Evolutionary conservation across 768 basidiomycete genomes (phyloP), one percentile per base, ranked within the genome.

Genomic region (Tulasnella sp.): DNA sequence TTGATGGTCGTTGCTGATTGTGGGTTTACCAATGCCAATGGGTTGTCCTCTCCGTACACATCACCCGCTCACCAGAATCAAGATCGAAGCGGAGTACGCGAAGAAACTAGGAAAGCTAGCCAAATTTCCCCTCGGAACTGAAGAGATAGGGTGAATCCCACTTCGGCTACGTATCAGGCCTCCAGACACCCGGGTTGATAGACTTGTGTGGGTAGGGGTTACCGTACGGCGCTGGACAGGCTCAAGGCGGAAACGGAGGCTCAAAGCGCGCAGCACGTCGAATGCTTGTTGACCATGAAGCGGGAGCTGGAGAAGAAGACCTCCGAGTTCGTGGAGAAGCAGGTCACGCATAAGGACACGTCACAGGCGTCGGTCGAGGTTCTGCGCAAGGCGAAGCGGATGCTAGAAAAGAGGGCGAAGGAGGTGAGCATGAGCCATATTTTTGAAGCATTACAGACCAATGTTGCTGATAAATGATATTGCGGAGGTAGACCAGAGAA

Each of bases 1-100:
- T n/a, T n/a, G n/a, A n/a, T n/a, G n/a, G n/a, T n/a, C n/a, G n/a
- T n/a, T n/a, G n/a, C n/a, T n/a, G n/a, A n/a, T n/a, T n/a, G n/a
- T n/a, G n/a, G n/a, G n/a, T n/a, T n/a, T n/a, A n/a, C n/a, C n/a
- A n/a, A n/a, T n/a, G n/a, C n/a, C n/a, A n/a, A n/a, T n/a, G n/a
- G n/a, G n/a, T n/a, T n/a, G n/a, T n/a, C n/a, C n/a, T n/a, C n/a
- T n/a, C n/a, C n/a, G 5, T 26, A 26, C 5, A 14, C 35, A n/a
- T 59, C 22, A 63, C n/a, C n/a, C n/a, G n/a, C n/a, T 9, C 59
- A 44, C 39, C 76, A 97, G 96, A 78, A 89, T 94, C 8, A 75
- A 83, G 35, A 96, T 98, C 74, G 95, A 98, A 79, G 95, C 98
- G 77, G 96, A 98, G 40, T 98, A 97, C 77, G 90, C 95, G 0